Percentiles rank a stretch among this genome's conserved stretches.
Conservation (phyloP, 176 grass and related monocot species). For the Aegilops speltoides region DNA sequence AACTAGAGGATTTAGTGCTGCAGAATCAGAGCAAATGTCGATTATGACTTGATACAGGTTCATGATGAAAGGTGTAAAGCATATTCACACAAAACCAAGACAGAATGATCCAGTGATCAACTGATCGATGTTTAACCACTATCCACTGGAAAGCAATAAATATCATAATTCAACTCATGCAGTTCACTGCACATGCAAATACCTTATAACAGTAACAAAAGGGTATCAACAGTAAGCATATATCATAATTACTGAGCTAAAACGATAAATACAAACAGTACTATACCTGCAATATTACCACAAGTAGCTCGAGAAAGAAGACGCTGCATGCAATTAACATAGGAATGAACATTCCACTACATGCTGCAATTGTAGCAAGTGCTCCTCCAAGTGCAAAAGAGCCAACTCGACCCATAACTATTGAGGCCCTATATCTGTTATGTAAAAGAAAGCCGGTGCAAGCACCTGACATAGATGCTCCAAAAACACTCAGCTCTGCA, state of each 20-base stretch:
- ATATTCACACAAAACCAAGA: background rate
- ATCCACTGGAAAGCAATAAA: background rate
- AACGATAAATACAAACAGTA: constrained; percentile 13
- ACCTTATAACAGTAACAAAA: background rate
- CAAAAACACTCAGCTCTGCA: constrained; percentile 83
- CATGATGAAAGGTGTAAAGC: background rate
- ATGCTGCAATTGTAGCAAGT: constrained; percentile 74
- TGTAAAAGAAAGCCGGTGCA: constrained; percentile 93
- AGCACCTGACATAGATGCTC: constrained; percentile 86
- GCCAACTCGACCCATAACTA: constrained; percentile 79
- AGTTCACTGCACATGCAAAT: background rate
- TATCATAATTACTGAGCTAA: background rate
- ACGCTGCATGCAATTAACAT: constrained; percentile 64
- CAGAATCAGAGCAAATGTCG: background rate
- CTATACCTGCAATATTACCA: constrained; percentile 67
- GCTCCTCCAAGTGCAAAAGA: constrained; percentile 87
- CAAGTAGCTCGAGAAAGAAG: constrained; percentile 64
- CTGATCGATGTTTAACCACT: background rate
- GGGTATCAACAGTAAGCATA: background rate
- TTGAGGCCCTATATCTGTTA: constrained; percentile 80
- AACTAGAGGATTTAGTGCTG: background rate
- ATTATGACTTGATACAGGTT: constrained; percentile 6
- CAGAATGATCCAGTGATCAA: background rate
- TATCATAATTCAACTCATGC: background rate
- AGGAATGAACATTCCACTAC: constrained; percentile 91